Evolutionary conservation across 2,329 filamentous ascomycete species (phyloP).

Genomic region (Tolypocladium endophyticum): DNA sequence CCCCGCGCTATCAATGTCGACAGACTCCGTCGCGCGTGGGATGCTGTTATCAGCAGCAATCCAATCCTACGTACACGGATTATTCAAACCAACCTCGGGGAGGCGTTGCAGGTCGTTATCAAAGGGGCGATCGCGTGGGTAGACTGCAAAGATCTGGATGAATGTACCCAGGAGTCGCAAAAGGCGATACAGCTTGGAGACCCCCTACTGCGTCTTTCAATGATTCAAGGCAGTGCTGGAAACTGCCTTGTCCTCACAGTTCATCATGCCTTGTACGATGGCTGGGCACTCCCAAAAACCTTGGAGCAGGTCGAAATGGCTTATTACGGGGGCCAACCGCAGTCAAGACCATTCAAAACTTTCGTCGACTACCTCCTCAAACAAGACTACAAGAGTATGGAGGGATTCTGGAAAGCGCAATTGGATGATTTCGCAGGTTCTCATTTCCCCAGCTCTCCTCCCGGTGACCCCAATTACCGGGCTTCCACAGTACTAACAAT

Average conservation of each 20-base stretch:
- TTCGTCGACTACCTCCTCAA: slow-evolving; percentile 33
- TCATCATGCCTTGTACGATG: slow-evolving; percentile 43
- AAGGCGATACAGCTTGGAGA: slow-evolving; percentile 24
- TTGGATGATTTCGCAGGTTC: slow-evolving; percentile 25
- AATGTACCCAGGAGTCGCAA: not conserved
- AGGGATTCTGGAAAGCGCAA: slow-evolving; percentile 31
- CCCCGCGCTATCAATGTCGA: slow-evolving; percentile 1
- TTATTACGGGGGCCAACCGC: not conserved
- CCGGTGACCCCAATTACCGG: slow-evolving; percentile 29
- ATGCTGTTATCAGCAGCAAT: not conserved
- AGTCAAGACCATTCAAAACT: slow-evolving; percentile 21
- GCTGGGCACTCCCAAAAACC: slow-evolving; percentile 31
- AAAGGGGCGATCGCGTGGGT: not conserved
- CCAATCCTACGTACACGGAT: slow-evolving; percentile 1
- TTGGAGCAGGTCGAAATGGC: slow-evolving; percentile 17
- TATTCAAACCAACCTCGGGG: not conserved
- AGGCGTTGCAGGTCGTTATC: slow-evolving; percentile 1
- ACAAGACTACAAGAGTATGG: slow-evolving; percentile 22
- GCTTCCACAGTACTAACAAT: slow-evolving; percentile 21
- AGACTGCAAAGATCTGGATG: not conserved
- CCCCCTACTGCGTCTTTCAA: slow-evolving; percentile 28
- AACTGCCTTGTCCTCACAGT: slow-evolving; percentile 27
- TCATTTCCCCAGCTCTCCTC: slow-evolving; percentile 30
- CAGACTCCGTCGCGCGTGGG: slow-evolving; percentile 2
- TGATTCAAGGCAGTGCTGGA: slow-evolving; percentile 16